phyloP scores from a whole-genome alignment of 768 basidiomycete species.

The Kwoniella shandongensis region DNA sequence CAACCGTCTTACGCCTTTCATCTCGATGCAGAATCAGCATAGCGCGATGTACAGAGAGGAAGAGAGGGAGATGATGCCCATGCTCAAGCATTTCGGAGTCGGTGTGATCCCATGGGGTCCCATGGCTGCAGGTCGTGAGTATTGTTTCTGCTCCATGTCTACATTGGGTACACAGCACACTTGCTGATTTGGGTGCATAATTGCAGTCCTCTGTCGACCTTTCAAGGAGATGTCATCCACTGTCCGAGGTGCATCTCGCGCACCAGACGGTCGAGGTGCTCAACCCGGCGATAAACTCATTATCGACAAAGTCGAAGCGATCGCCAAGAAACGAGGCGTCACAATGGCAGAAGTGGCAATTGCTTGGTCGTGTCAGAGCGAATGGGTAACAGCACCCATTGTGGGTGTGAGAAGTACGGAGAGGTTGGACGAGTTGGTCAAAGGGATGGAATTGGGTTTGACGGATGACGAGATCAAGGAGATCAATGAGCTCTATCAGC shows the following conservation, averaged over 20 bases:
- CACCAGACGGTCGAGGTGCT: constrained; percentile 17
- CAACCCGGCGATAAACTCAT: constrained; percentile 29
- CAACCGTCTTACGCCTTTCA: constrained; percentile 64
- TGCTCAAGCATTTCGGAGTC: constrained; percentile 57
- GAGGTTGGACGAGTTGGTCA: constrained; percentile 61
- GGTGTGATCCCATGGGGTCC: constrained; percentile 63
- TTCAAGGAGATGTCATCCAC: constrained; percentile 56
- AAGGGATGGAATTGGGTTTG: constrained; percentile 59
- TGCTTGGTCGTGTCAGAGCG: constrained; percentile 60
- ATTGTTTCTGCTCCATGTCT: too few species aligned
- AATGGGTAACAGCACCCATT: constrained; percentile 63
- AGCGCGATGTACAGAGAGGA: constrained; percentile 66
- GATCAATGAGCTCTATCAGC: constrained; percentile 61
- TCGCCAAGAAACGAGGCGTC: constrained; percentile 60
- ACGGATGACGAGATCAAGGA: constrained; percentile 62
- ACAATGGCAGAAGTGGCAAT: constrained; percentile 62
- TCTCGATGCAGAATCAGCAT: constrained; percentile 71
- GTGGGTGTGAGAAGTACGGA: constrained; percentile 61
- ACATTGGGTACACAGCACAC: background rate
- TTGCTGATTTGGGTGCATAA: constrained; percentile 1
- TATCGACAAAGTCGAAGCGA: constrained; percentile 58
- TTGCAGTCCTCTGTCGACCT: constrained; percentile 51
- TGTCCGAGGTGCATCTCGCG: constrained; percentile 8
- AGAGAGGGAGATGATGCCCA: constrained; percentile 55
- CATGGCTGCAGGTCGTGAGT: constrained; percentile 55